Evolutionary conservation across 1,284 basidiomycete genomes (phyloP), one percentile per base, ranked within the genome.

Genomic region (Heliocybe sulcata): DNA sequence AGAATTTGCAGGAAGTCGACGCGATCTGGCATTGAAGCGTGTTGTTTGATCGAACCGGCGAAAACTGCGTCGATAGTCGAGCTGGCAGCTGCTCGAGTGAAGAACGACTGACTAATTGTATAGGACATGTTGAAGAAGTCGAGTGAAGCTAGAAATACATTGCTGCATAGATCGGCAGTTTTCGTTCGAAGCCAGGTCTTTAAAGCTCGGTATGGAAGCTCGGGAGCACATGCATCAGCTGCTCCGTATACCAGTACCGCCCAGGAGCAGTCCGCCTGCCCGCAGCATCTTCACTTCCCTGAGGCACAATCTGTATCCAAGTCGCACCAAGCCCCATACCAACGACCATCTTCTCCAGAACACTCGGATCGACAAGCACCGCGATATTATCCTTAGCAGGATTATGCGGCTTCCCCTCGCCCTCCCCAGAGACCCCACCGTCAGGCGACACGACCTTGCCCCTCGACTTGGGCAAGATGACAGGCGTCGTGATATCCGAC

Each of bases 271-370:
- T 65, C 53, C 69, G 72, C 52, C 68, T 66, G 61, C 70, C 55
- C 1, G 35, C 51, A 3, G 55, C 63, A 9, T 54, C 59, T 42
- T 60, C 65, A 54, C 67, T n/a, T n/a, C n/a, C 62, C 52, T 64
- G 67, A 54, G 79, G 74, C 22, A 67, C 77, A 45, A 86, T 67
- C 65, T 87, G 83, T 1, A 87, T 76, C 77, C 80, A 87, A 53
- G 79, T 78, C 14, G 77, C 85, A 2, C 72, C 74, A 33, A 84
- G 55, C 1, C 80, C 81, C 69, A 86, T 78, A 0, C 81, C 82
- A 0, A 77, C 64, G 2, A 63, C 58, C 19, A 87, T 60, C 31
- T 69, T 66, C 35, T 77, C 74, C 4, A 74, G 66, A 0, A 72
- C 63, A n/a, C 66, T 64, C 0, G 76, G 73, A 31, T 76, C 71